Evolutionary conservation across 768 basidiomycete species (phyloP).

Genomic region (Boletus patriciae): DNA sequence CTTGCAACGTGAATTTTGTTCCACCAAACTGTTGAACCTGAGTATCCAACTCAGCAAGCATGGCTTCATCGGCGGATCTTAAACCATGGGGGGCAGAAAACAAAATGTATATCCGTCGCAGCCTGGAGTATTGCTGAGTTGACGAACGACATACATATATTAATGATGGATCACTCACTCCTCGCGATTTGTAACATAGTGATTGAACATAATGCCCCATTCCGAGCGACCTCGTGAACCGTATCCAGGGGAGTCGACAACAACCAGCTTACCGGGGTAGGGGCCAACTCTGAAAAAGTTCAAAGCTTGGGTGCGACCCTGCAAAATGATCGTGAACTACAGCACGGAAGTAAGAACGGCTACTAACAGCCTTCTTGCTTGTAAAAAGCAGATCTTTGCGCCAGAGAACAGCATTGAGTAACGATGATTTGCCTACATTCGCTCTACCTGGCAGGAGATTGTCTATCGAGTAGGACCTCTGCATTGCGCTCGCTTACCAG

Average conservation of each 20-base stretch:
- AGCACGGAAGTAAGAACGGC: not conserved
- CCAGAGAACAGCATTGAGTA: conserved; percentile 68
- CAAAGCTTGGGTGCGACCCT: conserved; percentile 73
- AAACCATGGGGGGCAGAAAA: conserved; percentile 69
- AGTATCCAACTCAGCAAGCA: conserved; percentile 54
- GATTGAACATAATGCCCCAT: conserved; percentile 71
- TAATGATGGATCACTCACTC: conserved; percentile 45
- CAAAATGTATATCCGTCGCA: conserved; percentile 68
- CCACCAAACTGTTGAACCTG: conserved; percentile 32
- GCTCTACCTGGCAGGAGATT: conserved; percentile 55
- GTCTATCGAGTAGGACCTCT: not conserved
- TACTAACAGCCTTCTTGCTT: conserved; percentile 69
- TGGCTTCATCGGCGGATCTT: conserved; percentile 53
- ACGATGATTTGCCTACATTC: conserved; percentile 74
- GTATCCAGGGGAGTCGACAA: conserved; percentile 84
- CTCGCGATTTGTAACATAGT: conserved; percentile 59
- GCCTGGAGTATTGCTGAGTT: conserved; percentile 37
- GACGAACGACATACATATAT: not conserved
- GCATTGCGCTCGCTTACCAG: conserved; percentile 18
- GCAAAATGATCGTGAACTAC: not conserved
- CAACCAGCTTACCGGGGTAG: conserved; percentile 50
- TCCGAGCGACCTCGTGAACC: conserved; percentile 70
- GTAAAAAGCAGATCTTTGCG: conserved; percentile 56
- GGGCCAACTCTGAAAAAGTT: conserved; percentile 75
- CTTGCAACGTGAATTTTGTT: conserved; percentile 61